Conservation (phyloP, 2,329 filamentous ascomycete species). For the Taxawa tesnikishii region DNA sequence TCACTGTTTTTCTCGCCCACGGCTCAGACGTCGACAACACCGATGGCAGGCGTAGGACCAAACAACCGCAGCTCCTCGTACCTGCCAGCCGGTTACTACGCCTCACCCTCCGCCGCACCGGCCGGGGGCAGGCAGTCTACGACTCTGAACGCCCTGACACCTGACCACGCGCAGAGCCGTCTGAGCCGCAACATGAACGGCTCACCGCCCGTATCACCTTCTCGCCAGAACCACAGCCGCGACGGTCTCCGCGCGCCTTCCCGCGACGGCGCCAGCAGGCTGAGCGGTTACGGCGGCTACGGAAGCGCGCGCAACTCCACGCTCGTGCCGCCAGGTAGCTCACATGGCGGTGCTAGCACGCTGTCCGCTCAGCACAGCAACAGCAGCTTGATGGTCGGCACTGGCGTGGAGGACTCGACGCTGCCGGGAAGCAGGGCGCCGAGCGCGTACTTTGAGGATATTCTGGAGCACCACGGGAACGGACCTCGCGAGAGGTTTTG, state of each 20-base stretch:
- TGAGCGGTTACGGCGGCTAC: constrained; percentile 1
- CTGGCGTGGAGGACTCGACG: constrained; percentile 22
- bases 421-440: constrained; percentile 62
- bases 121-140: constrained; percentile 27
- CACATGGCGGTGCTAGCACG: too few relatives aligned
- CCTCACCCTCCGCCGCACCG: constrained; percentile 48
- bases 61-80: constrained; percentile 61
- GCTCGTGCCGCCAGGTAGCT: constrained; percentile 1
- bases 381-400: constrained; percentile 19
- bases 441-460: constrained; percentile 79
- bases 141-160: constrained; percentile 27
- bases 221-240: constrained; percentile 10
- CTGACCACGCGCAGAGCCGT: constrained; percentile 18
- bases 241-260: constrained; percentile 7
- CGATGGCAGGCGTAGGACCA: constrained; percentile 7
- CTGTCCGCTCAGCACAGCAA: constrained; percentile 22
- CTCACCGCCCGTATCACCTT: constrained; percentile 14
- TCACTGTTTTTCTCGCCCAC: constrained; percentile 95
- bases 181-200: constrained; percentile 11
- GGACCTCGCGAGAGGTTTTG: constrained; percentile 10
- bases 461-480: constrained; percentile 62
- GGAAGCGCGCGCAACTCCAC: not conserved
- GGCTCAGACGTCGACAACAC: constrained; percentile 46
- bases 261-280: constrained; percentile 8
- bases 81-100: constrained; percentile 84